phyloP scores from a whole-genome alignment of 2,329 filamentous ascomycete species.

The Onygenales sp. region DNA sequence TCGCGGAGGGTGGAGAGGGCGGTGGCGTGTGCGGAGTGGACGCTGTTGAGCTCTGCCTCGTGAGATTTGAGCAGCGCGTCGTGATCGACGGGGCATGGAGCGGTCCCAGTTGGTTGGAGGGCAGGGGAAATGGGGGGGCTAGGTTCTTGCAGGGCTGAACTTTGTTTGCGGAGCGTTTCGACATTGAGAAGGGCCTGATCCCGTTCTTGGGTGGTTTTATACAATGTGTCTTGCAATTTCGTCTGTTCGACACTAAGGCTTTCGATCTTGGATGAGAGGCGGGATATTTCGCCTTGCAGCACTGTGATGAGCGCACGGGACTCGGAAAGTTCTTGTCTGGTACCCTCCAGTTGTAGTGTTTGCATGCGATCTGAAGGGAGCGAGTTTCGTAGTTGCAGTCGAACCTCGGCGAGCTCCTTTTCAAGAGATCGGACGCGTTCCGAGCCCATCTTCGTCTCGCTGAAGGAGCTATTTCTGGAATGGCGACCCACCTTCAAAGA shows the following conservation, averaged over 20 bases:
- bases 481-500: constrained; percentile 24
- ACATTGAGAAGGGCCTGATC: constrained; percentile 22
- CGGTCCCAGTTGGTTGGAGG: constrained; percentile 6
- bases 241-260: constrained; percentile 24
- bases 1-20: constrained; percentile 27
- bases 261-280: constrained; percentile 24
- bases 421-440: constrained; percentile 8
- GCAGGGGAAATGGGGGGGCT: constrained; percentile 23
- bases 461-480: constrained; percentile 2
- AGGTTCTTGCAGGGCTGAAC: constrained; percentile 17
- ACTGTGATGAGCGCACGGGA: constrained; percentile 27
- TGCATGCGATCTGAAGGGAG: constrained; percentile 20
- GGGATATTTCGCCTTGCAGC: constrained; percentile 30
- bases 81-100: constrained; percentile 4
- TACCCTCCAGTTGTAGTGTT: constrained; percentile 26
- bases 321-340: constrained; percentile 28
- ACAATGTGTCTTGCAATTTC: constrained; percentile 22
- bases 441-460: constrained; percentile 7
- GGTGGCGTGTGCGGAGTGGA: constrained; percentile 27
- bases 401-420: constrained; percentile 22
- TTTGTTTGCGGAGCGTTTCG: constrained; percentile 20
- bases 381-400: constrained; percentile 22
- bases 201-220: constrained; percentile 22
- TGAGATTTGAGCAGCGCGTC: constrained; percentile 22
- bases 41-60: constrained; percentile 25